phyloP scores from a whole-genome alignment of 1,284 basidiomycete species.

The Tetrapyrgos nigripes region DNA sequence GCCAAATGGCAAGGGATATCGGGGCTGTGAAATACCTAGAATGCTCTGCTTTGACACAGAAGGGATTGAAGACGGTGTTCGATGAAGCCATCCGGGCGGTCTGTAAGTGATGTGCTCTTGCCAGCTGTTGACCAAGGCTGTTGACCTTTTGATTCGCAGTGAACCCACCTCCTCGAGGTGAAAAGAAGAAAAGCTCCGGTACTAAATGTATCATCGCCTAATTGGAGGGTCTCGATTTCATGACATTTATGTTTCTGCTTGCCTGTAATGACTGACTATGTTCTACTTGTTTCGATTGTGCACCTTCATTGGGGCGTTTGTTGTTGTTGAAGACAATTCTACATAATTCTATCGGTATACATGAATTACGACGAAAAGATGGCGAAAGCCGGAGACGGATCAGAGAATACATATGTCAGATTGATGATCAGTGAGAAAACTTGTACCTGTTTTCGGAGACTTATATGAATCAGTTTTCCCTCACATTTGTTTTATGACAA shows the following conservation, averaged over 20 bases:
- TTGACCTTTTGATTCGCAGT: conserved; percentile 49
- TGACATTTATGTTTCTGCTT: conserved; percentile 63
- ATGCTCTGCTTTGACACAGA: conserved; percentile 97
- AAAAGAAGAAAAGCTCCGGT: conserved; percentile 55
- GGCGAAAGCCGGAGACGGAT: not conserved
- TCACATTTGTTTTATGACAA: not conserved
- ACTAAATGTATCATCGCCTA: conserved; percentile 76
- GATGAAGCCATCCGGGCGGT: conserved; percentile 95
- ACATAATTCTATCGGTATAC: not conserved
- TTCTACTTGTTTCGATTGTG: conserved; percentile 31
- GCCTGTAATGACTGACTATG: conserved; percentile 47
- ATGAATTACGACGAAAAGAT: not conserved
- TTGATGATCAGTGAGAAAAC: not conserved
- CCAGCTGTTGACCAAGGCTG: conserved; percentile 14
- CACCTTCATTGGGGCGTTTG: not conserved
- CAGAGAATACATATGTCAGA: not conserved
- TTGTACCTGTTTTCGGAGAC: not conserved
- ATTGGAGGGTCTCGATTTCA: conserved; percentile 40
- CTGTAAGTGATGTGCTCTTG: conserved; percentile 60
- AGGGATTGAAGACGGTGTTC: conserved; percentile 96
- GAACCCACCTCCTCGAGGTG: conserved; percentile 67
- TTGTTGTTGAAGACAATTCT: not conserved
- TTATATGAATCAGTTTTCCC: not conserved
- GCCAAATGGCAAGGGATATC: conserved; percentile 92
- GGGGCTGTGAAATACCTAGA: conserved; percentile 97